Evolutionary conservation across 306 rosid genomes (phyloP), one percentile per base, ranked within the genome.

Genomic region (Lathyrus oleraceus): DNA sequence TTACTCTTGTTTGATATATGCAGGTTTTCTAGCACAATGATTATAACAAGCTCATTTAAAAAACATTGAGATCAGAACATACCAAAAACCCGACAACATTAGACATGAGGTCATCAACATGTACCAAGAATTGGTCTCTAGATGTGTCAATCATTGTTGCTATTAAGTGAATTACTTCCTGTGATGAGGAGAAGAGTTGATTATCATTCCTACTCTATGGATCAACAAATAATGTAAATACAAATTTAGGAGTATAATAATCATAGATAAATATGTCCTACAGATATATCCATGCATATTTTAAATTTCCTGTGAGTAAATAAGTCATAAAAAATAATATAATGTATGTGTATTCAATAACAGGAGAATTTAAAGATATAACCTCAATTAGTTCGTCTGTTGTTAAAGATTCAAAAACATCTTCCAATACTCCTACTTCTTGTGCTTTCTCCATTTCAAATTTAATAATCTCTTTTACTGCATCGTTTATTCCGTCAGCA

Each of bases 341-440:
- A 19, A 49, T 49, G 13, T 9, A 47, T 6, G 6, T 4, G 16
- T 25, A 43, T 13, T 12, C n/a, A 12, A 0, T 43, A 12, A 43
- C n/a, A 39, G 21, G 73, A 52, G 10, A 27, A 49, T 19, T 49
- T 8, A 27, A 40, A 20, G 14, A 44, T 59, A 64, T 42, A 39
- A 77, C 81, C 42, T 16, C 62, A 71, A 70, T 32, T 23, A 62
- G 7, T 10, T 72, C 66, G 35, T 67, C 71, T 32, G 17, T 60
- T 42, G 40, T 65, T 11, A 35, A 23, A 65, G 12, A 3, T 66
- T 14, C 16, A 17, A 14, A 15, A 25, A 4, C 27, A 36, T 7
- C 13, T 15, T 53, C 45, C 9, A 48, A 47, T 44, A 7, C 8
- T 53, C 21, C 52, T 8, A 2, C 64, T 51, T 43, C 61, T 45